Base-by-base conservation (phyloP, 1,284 basidiomycete genomes). In the Malassezia dermatis region DNA sequence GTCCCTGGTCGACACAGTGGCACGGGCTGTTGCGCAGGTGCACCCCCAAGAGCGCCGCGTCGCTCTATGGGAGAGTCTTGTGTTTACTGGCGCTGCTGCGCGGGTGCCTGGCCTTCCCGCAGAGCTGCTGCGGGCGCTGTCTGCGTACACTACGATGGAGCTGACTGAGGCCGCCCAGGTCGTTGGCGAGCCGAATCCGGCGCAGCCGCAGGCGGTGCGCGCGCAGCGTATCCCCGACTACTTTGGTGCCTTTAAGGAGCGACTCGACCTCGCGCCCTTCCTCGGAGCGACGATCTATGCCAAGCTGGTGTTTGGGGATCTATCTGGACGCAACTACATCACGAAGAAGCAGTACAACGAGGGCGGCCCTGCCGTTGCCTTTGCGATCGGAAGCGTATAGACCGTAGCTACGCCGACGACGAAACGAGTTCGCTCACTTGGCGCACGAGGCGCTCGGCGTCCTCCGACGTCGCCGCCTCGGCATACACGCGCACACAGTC, bases 401-500 rank as follows among this genome's bases (percentile, higher is more conserved):
- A 19, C 6, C 8, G n/a, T 6, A 46, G 10, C 31, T 39, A 53
- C 15, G 32, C 51, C 26, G 49, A 47, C 26, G 39, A 59, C 37
- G 63, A 61, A 3, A 73, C 71, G 12, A 71, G 59, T 51, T 63
- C 65, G 13, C 61, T 64, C 1, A 71, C 67, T 8, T 59, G 59
- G 30, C 63, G 62, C 12, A 65, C 69, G 10, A 73, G 53, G 21
- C 54, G 58, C 30, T 93, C 88, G 15, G 87, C 86, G 62, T 87
- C 84, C 13, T 81, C 77, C 52, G 81, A 81, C 39, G 83, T 79
- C 35, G 79, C 80, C 1, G 93, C 90, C 76, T 99, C 94, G 0
- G 93, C 94, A 73, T 98, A 99, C 8, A 99, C 91, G 59, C 94
- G 81, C 11, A 99, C 94, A 41, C 94, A 93, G 73, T 98, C 91